phyloP scores from a whole-genome alignment of 1,284 basidiomycete species.

The Athelia psychrophila region DNA sequence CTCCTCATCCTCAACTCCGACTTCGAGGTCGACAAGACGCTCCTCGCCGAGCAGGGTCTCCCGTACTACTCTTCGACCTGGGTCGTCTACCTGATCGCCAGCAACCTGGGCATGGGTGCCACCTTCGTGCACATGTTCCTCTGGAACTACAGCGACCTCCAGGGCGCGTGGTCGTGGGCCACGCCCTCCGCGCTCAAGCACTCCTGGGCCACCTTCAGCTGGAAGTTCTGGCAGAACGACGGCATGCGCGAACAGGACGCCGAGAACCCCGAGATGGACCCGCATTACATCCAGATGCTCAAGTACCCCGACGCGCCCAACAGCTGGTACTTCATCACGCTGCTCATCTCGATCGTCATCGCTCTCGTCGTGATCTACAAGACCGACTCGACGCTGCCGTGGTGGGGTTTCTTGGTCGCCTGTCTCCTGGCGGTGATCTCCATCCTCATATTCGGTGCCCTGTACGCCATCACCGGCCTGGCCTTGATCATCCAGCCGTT shows the following conservation, averaged over 20 bases:
- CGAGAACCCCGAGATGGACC: constrained; percentile 36
- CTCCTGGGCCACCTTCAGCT: constrained; percentile 33
- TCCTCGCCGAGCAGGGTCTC: constrained; percentile 42
- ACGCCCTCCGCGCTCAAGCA: constrained; percentile 26
- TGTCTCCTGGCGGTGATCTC: constrained; percentile 36
- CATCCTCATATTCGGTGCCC: constrained; percentile 44
- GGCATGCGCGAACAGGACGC: constrained; percentile 28
- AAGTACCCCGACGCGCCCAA: constrained; percentile 47
- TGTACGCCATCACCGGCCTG: constrained; percentile 54
- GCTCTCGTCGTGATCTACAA: constrained; percentile 47
- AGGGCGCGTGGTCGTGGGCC: constrained; percentile 41
- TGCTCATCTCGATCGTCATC: constrained; percentile 35
- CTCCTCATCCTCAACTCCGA: constrained; percentile 44
- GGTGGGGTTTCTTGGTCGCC: constrained; percentile 46
- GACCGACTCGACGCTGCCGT: constrained; percentile 47
- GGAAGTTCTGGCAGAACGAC: constrained; percentile 42
- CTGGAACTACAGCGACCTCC: constrained; percentile 46
- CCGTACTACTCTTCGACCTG: constrained; percentile 32
- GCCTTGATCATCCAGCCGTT: constrained; percentile 45
- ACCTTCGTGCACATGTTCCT: constrained; percentile 50
- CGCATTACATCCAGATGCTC: constrained; percentile 54
- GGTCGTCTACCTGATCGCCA: constrained; percentile 35
- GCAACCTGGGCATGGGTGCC: constrained; percentile 41
- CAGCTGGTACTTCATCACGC: constrained; percentile 41
- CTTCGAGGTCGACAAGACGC: constrained; percentile 41